Evolutionary conservation across 2,329 filamentous ascomycete genomes (phyloP), one percentile per base, ranked within the genome.

Genomic region (Colletotrichum godetiae): DNA sequence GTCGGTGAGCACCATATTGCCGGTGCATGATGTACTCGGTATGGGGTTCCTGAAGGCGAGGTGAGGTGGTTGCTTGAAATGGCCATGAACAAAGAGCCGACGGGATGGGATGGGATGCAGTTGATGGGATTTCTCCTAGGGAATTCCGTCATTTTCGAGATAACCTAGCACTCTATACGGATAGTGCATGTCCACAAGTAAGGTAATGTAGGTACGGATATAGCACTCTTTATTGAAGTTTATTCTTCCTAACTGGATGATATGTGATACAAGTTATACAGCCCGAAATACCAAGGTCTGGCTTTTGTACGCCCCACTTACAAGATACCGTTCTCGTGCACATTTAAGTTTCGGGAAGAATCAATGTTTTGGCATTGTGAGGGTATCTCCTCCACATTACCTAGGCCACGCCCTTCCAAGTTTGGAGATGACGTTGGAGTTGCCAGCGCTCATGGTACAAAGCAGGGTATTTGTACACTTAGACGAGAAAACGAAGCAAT

Each of bases 21-120:
- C 33, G 22, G 60, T 27, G 42, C 42, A 49, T n/a, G 42, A 49
- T n/a, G 42, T n/a, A 22, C 42, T 49, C 42, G 42, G 60, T 73
- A 67, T 57, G 70, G 70, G 70, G 60, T 73, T 55, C 49, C 60
- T 33, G 67, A 31, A 33, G 70, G 46, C 70, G 60, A 73, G 4
- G 60, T 73, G 67, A 73, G 42, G 42, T n/a, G 42, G 42, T 49
- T 49, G 42, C 42, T 49, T 11, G 19, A 49, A 22, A 8, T 22
- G 42, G 42, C 19, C 42, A n/a, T 49, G 19, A 22, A 49, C 19
- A 22, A 8, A 49, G 42, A 19, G 42, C 42, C 19, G 42, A 46
- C n/a, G 42, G 42, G 42, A 49, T n/a, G 42, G 37, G 37, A 42
- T 19, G 37, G 6, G 35, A 37, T 13, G 35, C 15, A 49, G n/a